These are phyloP conservation scores for Sordariomycetes sp. DNA, from an alignment of 2,329 filamentous ascomycete species.

Conservation along the genomic window DNA sequence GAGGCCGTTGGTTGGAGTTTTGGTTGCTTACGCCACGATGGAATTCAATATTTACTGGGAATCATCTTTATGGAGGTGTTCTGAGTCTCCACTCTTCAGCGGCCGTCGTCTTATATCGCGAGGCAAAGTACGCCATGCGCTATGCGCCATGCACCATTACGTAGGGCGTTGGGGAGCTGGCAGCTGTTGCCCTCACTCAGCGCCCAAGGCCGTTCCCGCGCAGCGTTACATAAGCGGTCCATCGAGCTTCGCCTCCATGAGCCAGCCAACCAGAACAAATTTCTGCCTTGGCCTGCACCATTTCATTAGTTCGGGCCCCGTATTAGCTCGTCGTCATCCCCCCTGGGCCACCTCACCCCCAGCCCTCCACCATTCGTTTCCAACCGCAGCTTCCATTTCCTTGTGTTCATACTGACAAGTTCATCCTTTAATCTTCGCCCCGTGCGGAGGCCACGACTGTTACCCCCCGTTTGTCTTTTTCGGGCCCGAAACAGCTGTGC, in stretches of 20 bases:
- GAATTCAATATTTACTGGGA: background rate
- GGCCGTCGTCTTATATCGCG: no score
- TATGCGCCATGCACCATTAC: background rate
- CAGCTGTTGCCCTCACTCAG: background rate
- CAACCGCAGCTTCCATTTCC: slow-evolving; percentile 2
- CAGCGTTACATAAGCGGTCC: background rate
- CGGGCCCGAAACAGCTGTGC: background rate
- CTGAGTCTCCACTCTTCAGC: no score
- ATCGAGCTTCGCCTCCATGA: background rate
- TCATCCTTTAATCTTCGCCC: background rate
- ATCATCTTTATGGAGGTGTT: no score
- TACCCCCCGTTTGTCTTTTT: background rate
- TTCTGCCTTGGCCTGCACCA: background rate
- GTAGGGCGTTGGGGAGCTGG: background rate
- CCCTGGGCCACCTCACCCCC: background rate
- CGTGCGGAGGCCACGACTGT: background rate
- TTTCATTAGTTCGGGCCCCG: slow-evolving; percentile 6
- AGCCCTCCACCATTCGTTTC: background rate
- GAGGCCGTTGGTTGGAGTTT: background rate
- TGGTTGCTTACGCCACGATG: background rate
- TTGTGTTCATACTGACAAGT: background rate
- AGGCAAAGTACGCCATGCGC: background rate
- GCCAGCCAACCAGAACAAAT: slow-evolving; percentile 1
- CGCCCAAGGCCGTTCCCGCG: background rate
- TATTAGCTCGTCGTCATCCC: slow-evolving; percentile 9